phyloP scores from a whole-genome alignment of 768 basidiomycete species.

The Tephrocybe rancida region DNA sequence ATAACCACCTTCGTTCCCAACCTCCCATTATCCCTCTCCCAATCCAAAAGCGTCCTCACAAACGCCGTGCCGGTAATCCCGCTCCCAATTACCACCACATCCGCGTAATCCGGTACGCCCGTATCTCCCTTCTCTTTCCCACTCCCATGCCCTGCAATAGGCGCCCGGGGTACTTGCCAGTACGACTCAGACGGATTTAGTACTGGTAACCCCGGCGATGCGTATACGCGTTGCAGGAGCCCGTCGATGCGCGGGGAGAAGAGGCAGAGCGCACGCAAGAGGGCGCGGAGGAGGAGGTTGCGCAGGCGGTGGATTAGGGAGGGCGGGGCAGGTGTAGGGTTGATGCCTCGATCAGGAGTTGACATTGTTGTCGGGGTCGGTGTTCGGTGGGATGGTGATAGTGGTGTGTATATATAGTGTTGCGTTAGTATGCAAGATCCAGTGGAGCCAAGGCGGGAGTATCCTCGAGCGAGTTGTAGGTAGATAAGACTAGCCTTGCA shows the following conservation, averaged over 20 bases:
- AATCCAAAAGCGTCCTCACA: slow-evolving; percentile 53
- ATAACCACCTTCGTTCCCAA: slow-evolving; percentile 56
- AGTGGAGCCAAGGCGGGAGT: too few species aligned
- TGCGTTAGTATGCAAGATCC: too few species aligned
- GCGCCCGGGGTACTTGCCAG: slow-evolving; percentile 61
- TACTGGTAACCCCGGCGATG: slow-evolving; percentile 60
- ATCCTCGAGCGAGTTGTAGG: too few species aligned
- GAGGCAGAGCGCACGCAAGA: slow-evolving; percentile 20
- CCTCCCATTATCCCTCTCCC: slow-evolving; percentile 20
- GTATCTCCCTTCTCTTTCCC: slow-evolving; percentile 17
- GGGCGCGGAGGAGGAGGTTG: slow-evolving; percentile 16
- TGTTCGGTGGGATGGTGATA: too few species aligned
- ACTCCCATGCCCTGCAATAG: slow-evolving; percentile 40
- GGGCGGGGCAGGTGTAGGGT: not conserved
- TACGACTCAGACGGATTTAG: slow-evolving; percentile 57
- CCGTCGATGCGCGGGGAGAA: slow-evolving; percentile 22
- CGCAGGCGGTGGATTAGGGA: slow-evolving; percentile 2
- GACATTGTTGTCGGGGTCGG: too few species aligned
- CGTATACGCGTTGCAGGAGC: slow-evolving; percentile 27
- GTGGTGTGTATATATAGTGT: too few species aligned
- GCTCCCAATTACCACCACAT: slow-evolving; percentile 76
- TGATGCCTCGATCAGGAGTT: too few species aligned
- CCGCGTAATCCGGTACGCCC: slow-evolving; percentile 48
- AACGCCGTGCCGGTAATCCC: slow-evolving; percentile 74
- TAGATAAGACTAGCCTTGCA: too few species aligned